These are phyloP conservation scores for Aspergillus uvarum DNA, from an alignment of 2,329 filamentous ascomycete genomes.

Conservation along the genomic window DNA sequence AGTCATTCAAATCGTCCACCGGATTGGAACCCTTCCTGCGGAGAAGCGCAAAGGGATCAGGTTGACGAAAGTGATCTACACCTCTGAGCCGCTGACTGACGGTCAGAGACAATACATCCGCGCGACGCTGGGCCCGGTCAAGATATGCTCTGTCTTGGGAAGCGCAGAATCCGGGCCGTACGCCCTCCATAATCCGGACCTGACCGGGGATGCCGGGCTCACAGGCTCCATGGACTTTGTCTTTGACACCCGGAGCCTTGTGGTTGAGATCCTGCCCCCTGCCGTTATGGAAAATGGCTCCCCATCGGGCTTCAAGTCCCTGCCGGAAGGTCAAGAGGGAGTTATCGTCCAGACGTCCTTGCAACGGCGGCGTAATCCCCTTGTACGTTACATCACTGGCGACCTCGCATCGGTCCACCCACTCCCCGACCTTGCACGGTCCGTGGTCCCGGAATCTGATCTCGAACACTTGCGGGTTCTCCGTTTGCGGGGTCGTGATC, in stretches of 20 bases:
- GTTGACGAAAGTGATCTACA: conserved; percentile 47
- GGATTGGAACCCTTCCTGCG: conserved; percentile 33
- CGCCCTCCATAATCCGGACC: conserved; percentile 32
- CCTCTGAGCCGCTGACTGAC: conserved; percentile 42
- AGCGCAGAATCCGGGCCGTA: conserved; percentile 48
- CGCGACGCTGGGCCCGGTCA: conserved; percentile 32
- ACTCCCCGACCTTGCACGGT: conserved; percentile 24
- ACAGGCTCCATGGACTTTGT: conserved; percentile 36
- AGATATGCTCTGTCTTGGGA: conserved; percentile 43
- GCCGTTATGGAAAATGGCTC: no score
- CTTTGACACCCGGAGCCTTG: conserved; percentile 38
- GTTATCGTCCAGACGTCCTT: conserved; percentile 47
- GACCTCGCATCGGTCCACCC: conserved; percentile 45
- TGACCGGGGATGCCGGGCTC: conserved; percentile 23
- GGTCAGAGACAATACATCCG: conserved; percentile 36
- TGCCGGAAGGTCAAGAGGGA: conserved; percentile 31
- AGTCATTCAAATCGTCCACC: conserved; percentile 38
- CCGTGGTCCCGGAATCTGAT: conserved; percentile 3
- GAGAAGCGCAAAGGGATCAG: conserved; percentile 23
- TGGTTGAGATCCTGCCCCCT: conserved; percentile 41
- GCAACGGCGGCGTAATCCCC: conserved; percentile 43
- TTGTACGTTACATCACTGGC: conserved; percentile 47
- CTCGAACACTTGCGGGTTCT: conserved; percentile 35
- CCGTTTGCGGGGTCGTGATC: conserved; percentile 44
- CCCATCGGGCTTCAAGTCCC: no score